Evolutionary conservation across 2,329 filamentous ascomycete genomes (phyloP).

Genomic region (Penicillium griseofulvum): DNA sequence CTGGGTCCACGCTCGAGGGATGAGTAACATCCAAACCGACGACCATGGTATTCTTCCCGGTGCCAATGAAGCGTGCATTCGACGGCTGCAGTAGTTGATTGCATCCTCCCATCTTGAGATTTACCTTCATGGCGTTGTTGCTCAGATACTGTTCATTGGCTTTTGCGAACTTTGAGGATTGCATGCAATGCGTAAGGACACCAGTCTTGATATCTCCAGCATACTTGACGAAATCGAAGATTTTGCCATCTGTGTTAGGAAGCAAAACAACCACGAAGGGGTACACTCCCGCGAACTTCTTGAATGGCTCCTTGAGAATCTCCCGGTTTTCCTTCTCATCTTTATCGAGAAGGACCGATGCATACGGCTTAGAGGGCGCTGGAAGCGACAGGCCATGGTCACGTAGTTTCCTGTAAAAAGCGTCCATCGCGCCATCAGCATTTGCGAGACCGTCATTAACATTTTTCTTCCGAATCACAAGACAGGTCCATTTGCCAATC

Average conservation of each 20-base stretch:
- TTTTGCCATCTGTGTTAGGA: slow-evolving; percentile 46
- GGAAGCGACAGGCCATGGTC: slow-evolving; percentile 1
- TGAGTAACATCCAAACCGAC: slow-evolving; percentile 87
- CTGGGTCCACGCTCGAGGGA: slow-evolving; percentile 62
- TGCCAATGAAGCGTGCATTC: slow-evolving; percentile 56
- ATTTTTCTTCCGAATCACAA: background rate
- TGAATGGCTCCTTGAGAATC: background rate
- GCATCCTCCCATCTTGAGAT: slow-evolving; percentile 71
- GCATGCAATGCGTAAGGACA: slow-evolving; percentile 64
- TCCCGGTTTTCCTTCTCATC: background rate
- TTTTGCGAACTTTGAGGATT: slow-evolving; percentile 48
- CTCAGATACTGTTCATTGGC: slow-evolving; percentile 54
- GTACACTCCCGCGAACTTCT: background rate
- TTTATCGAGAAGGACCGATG: background rate
- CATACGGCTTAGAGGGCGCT: background rate
- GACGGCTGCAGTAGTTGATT: slow-evolving; percentile 61
- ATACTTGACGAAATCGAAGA: slow-evolving; percentile 66
- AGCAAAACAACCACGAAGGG: slow-evolving; percentile 43
- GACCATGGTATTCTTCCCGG: slow-evolving; percentile 70
- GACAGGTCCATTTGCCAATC: slow-evolving; percentile 3
- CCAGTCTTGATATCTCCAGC: slow-evolving; percentile 62
- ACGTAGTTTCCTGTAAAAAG: background rate
- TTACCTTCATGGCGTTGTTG: slow-evolving; percentile 73
- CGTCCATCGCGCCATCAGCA: background rate
- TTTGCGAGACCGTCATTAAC: background rate